Evolutionary conservation across 2,329 filamentous ascomycete genomes (phyloP).

Genomic region (Trichoderma guizhouense): DNA sequence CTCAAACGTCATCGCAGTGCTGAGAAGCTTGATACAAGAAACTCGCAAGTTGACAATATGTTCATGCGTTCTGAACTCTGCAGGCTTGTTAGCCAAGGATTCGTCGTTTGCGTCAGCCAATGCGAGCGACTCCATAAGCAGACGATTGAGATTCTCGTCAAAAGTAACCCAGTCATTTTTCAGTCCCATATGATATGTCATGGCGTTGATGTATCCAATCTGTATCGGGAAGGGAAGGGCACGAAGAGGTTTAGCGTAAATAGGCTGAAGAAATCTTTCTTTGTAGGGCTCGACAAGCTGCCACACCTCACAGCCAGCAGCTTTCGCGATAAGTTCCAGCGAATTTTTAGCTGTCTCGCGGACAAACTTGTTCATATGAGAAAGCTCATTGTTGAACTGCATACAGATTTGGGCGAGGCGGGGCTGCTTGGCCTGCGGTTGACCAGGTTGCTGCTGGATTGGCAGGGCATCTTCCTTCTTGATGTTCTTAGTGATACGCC

Average conservation of each 20-base stretch:
- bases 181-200: constrained; percentile 89
- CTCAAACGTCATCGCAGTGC: constrained; percentile 87
- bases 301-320: constrained; percentile 74
- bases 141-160: constrained; percentile 83
- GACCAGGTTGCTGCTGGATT: constrained; percentile 38
- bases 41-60: constrained; percentile 88
- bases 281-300: constrained; percentile 88
- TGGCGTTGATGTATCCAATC: constrained; percentile 97
- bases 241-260: constrained; percentile 91
- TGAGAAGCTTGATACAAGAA: constrained; percentile 88
- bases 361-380: constrained; percentile 94
- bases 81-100: constrained; percentile 83
- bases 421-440: constrained; percentile 48
- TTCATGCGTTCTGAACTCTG: constrained; percentile 93
- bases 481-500: constrained; percentile 72
- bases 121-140: constrained; percentile 90
- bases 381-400: constrained; percentile 81
- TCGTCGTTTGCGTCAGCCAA: constrained; percentile 94
- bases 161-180: constrained; percentile 88
- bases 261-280: constrained; percentile 81
- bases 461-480: constrained; percentile 68
- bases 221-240: constrained; percentile 92
- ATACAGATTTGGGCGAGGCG: constrained; percentile 75
- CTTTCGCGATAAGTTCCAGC: constrained; percentile 75
- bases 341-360: constrained; percentile 81